Evolutionary conservation across 768 basidiomycete genomes (phyloP), one percentile per base, ranked within the genome.

Genomic region (Leccinum rimulosum): DNA sequence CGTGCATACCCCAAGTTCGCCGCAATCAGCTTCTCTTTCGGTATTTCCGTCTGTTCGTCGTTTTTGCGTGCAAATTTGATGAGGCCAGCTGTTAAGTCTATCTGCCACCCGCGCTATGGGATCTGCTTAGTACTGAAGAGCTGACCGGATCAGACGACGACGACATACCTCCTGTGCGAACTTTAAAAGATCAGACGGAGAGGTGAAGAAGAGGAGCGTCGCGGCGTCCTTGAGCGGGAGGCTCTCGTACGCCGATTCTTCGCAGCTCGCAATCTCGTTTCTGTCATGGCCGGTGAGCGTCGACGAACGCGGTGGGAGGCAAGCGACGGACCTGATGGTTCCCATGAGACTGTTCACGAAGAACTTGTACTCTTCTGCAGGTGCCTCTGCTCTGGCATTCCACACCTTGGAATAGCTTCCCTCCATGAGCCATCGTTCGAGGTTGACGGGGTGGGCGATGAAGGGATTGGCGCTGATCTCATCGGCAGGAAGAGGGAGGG

Each of bases 371-470:
- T 98, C 96, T 62, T 94, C 92, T 38, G 91, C 85, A 1, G 95
- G 94, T 2, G 95, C 92, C 66, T 94, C 88, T 63, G 91, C 91
- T 64, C 95, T 84, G 38, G 95, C 95, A 68, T 91, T 87, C 92
- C 95, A 99, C 11, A 98, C 96, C 73, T 96, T 96, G 75, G 92
- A 93, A 73, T 98, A 99, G 67, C 90, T 91, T 40, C 96, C 96
- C 73, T 98, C 96, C 96, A 99, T 99, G 49, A 98, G 82, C 92
- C 95, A 98, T 52, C 91, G 82, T 73, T 99, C 96, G 61, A 95
- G 84, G 71, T 95, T 91, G 58, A 95, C 88, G 12, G 93, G 91
- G 71, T 94, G 93, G 55, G 83, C 81, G 68, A 95, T 85, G 70
- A 80, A 93, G 6, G 85, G 83, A 71, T 89, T 90, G 33, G 84